phyloP scores from a whole-genome alignment of 225 moss, liverwort and hornwort species.

The Climacium dendroides region DNA sequence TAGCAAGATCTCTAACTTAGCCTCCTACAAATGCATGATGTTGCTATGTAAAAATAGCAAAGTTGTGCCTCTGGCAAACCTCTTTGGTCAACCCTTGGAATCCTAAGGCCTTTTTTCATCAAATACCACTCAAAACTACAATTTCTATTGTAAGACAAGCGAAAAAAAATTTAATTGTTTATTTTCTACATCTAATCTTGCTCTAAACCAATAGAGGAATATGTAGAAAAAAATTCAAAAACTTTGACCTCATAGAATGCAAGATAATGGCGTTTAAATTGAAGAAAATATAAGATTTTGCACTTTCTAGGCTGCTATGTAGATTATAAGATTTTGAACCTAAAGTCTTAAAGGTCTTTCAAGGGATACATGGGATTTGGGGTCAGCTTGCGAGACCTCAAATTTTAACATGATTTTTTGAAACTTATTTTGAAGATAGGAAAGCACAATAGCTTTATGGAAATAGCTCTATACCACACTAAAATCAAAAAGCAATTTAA shows the following conservation, averaged over 20 bases:
- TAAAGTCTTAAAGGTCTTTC: not conserved
- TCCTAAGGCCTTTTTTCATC: too few relatives aligned
- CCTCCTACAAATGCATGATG: not conserved
- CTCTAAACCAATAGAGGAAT: too few relatives aligned
- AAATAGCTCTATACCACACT: not conserved
- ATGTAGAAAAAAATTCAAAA: accelerated
- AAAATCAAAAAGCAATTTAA: not conserved
- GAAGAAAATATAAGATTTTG: not conserved
- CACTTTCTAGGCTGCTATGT: not conserved
- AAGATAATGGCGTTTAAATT: not conserved
- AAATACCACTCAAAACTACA: too few relatives aligned
- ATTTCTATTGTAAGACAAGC: too few relatives aligned
- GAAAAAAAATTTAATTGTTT: too few relatives aligned
- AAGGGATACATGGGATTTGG: not conserved
- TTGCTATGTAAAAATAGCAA: not conserved
- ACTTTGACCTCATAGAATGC: accelerated
- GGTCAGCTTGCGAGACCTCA: accelerated
- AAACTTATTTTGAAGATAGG: not conserved
- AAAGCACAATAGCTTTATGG: not conserved
- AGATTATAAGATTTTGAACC: too few relatives aligned
- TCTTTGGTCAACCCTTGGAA: not conserved
- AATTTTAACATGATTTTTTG: not conserved
- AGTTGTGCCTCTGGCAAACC: not conserved
- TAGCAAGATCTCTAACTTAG: not conserved
- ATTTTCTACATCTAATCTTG: too few relatives aligned